Percentiles rank a stretch among this genome's conserved stretches.
Conservation (phyloP, 2,329 filamentous ascomycete genomes). For the Bipolaris victoriae region DNA sequence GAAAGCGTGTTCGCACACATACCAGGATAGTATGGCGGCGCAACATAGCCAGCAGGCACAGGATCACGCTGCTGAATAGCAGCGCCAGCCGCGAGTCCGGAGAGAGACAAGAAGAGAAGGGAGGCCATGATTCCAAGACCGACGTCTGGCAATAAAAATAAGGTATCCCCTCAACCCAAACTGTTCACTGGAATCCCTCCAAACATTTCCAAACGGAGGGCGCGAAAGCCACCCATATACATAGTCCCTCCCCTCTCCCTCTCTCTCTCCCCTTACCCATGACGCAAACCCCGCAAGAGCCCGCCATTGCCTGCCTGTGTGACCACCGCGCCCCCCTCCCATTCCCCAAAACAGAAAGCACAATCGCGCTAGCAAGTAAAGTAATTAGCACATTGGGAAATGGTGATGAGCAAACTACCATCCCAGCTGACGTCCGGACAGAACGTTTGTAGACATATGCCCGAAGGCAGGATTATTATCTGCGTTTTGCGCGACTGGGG, state of each 20-base stretch:
- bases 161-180: no score
- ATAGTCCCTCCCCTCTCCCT: slow-evolving; percentile 3
- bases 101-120: slow-evolving; percentile 29
- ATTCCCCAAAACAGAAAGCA: slow-evolving; percentile 1
- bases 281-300: slow-evolving; percentile 13
- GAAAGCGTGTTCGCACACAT: background rate
- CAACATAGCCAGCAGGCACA: slow-evolving; percentile 45
- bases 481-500: slow-evolving; percentile 2
- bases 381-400: slow-evolving; percentile 7
- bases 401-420: slow-evolving; percentile 7
- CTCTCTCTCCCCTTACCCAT: no score
- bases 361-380: slow-evolving; percentile 8
- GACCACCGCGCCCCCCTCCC: slow-evolving; percentile 1
- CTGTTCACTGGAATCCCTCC: no score
- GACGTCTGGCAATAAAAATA: slow-evolving; percentile 8
- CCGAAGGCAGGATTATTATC: slow-evolving; percentile 8
- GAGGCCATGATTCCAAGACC: slow-evolving; percentile 30
- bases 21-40: slow-evolving; percentile 69
- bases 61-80: slow-evolving; percentile 39
- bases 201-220: no score
- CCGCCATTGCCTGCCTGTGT: slow-evolving; percentile 7
- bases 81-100: slow-evolving; percentile 29
- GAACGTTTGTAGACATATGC: slow-evolving; percentile 9
- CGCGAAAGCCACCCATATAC: slow-evolving; percentile 5
- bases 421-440: background rate